Base-by-base conservation (phyloP, 805 yeast genomes). In the Tetrapisispora namnaoensis region DNA sequence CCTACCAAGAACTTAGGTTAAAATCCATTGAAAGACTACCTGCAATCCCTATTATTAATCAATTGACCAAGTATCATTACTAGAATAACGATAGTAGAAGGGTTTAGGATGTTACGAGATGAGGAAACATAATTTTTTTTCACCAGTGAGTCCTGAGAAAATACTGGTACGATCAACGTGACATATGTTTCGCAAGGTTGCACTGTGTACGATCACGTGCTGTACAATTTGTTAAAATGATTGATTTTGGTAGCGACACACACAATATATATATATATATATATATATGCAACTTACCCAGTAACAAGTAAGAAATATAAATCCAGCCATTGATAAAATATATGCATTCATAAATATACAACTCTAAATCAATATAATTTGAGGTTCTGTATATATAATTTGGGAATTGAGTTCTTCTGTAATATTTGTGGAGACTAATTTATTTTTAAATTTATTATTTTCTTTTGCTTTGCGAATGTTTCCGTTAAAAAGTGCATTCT, bases 401-500 rank as follows among this genome's bases (percentile, higher is more conserved):
- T 4, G 8, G 8, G 8, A 24, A 24, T 24, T 24, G 8, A 24
- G 28, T 24, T 6, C 28, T 24, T 24, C 8, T 24, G 28, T 24
- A 8, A 24, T 6, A 4, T 24, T 6, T 24, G 28, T 24, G 8
- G 8, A 24, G 28, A 24, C 8, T 24, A 24, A 24, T 8, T 24
- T 24, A 24, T 24, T 24, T 8, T 24, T 24, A 24, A 24, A 6
- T 24, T 4, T 24, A 6, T 24, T 24, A 6, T 6, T 24, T 24
- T 24, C 28, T 24, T 24, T 24, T 24, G 28, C 28, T 24, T 24
- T 24, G 28, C 8, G 28, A 24, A 8, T 24, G 8, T 24, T 6
- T 24, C 28, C 8, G 8, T 56, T 63, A 80, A 56, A 86, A 86
- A 4, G 86, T 79, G 2, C 91, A 80, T 4, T 80, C 81, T 1